Evolutionary conservation across 73 alveolate genomes (phyloP), one percentile per base, ranked within the genome.

Genomic region (Paramecium sonneborni): DNA sequence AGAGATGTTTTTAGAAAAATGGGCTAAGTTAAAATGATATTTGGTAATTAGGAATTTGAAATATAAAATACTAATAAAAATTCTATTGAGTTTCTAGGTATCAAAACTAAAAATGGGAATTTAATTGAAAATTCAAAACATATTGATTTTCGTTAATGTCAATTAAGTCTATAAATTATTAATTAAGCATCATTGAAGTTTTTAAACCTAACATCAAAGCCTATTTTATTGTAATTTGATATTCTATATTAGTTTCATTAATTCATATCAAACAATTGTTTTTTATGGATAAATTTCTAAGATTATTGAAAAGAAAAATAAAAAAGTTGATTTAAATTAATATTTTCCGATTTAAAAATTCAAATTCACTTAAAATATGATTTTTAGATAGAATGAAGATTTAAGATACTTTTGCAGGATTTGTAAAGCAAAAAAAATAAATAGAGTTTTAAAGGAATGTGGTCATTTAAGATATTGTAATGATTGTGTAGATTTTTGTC

Each of bases 1-100:
- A 62, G 3, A 62, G 84, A 62, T 62, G 84, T n/a, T 5, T 62
- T 62, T 62, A 26, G 84, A 62, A 62, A 62, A 62, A 62, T 62
- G 48, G 84, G 84, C 1, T 30, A 62, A 26, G 21, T 62, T 62
- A 62, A 26, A 14, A 62, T 62, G 84, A 26, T 62, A 30, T 62
- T 30, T 30, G 20, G 18, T 46, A 26, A 62, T 32, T 30, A 62
- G 3, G 39, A 26, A 30, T 62, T 26, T 26, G 23, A 3, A 12
- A 26, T 62, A 26, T 32, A 26, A 12, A 62, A 62, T 30, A 62
- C 34, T 9, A 20, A 32, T 30, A 32, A 26, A 23, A 26, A 14
- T 62, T 46, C 84, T 12, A 26, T 62, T 12, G 9, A 62, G 24
- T 26, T 32, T 1, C 6, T 11, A 11, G 84, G 84, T 3, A 30